These are phyloP conservation scores for Vitis hybrid DNA, from an alignment of 177 flowering plant genomes.

Conservation along the genomic window DNA sequence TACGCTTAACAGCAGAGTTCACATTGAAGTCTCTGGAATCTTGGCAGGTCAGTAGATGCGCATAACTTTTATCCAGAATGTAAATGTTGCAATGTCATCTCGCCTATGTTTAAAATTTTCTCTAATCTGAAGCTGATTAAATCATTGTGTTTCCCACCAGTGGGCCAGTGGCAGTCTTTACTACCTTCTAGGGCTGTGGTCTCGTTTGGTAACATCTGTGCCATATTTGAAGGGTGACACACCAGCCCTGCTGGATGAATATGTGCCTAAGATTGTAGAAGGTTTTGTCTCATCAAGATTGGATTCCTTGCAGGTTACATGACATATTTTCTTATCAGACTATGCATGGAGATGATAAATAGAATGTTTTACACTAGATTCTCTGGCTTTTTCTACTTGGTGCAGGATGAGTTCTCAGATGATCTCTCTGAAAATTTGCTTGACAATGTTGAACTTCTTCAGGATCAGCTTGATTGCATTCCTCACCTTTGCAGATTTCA, in stretches of 20 bases:
- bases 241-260: conserved; percentile 1
- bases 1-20: conserved; percentile 2
- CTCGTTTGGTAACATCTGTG: conserved; percentile 8
- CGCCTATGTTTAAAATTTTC: too few relatives aligned
- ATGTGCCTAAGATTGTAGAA: neutral
- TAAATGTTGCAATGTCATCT: neutral
- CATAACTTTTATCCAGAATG: too few relatives aligned
- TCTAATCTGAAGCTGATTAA: too few relatives aligned
- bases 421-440: conserved; percentile 5
- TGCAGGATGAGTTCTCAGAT: conserved; percentile 8
- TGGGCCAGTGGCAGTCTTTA: conserved; percentile 9
- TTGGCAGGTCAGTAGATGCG: neutral
- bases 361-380: neutral
- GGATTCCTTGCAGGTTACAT: conserved; percentile 4
- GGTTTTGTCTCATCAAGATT: conserved; percentile 1
- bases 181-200: conserved; percentile 10
- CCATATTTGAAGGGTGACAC: neutral
- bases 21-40: conserved; percentile 6
- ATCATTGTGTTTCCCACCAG: neutral
- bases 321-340: too few relatives aligned
- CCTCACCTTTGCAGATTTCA: conserved; percentile 10
- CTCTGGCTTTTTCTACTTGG: neutral
- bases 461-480: conserved; percentile 7
- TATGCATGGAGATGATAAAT: neutral
- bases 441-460: conserved; percentile 8